Conservation (phyloP, 2,329 filamentous ascomycete species). For the Botrytis hyacinthi region DNA sequence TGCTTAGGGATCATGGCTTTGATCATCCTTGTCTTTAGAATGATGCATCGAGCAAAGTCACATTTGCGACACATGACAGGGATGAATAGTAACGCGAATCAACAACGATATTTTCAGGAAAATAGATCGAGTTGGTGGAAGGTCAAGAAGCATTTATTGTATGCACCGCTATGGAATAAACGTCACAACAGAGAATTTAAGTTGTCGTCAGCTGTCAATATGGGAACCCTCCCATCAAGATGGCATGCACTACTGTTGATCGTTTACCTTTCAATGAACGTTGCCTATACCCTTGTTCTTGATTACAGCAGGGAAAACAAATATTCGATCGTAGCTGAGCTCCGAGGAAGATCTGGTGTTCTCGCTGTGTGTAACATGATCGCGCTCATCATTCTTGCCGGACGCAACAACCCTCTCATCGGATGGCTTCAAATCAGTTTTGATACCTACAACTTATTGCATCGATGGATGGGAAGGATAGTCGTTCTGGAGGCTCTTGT, state of each 20-base stretch:
- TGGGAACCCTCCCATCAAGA: conserved; percentile 63
- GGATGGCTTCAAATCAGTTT: conserved; percentile 80
- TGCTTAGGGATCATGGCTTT: conserved; percentile 56
- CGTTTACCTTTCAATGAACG: conserved; percentile 58
- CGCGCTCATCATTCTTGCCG: conserved; percentile 81
- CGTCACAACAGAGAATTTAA: conserved; percentile 67
- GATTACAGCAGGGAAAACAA: conserved; percentile 58
- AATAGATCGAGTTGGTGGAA: conserved; percentile 57
- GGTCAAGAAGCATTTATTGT: conserved; percentile 60
- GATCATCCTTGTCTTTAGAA: conserved; percentile 52
- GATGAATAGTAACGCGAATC: conserved; percentile 52
- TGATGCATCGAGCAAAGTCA: conserved; percentile 54
- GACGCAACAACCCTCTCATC: conserved; percentile 92
- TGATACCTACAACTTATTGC: conserved; percentile 91
- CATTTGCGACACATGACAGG: conserved; percentile 58
- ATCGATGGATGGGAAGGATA: conserved; percentile 79
- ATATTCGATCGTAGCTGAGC: conserved; percentile 70
- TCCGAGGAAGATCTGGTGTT: conserved; percentile 81
- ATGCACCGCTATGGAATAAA: conserved; percentile 63
- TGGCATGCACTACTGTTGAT: conserved; percentile 58
- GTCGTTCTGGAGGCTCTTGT: conserved; percentile 66
- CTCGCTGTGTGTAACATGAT: conserved; percentile 89
- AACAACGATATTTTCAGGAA: conserved; percentile 58
- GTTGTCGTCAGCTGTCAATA: conserved; percentile 58
- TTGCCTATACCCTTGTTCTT: conserved; percentile 60